Percentiles rank a stretch among this genome's conserved stretches.
Evolutionary conservation across 192 early-diverging fungal species (phyloP).

Genomic region (Borealophlyctis nickersoniae): DNA sequence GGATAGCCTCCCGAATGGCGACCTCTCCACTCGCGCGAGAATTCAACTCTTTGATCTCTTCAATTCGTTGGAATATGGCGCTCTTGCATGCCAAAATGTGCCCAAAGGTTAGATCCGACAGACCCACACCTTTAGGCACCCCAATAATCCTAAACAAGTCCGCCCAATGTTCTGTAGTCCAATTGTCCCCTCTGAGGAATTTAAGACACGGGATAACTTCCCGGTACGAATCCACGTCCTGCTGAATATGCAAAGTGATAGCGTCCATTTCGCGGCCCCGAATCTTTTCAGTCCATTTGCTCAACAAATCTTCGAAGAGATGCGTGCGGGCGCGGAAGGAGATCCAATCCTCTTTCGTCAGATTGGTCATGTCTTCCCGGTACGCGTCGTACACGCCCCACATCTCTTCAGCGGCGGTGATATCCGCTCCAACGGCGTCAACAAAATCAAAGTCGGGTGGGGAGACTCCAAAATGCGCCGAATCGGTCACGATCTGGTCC

Average conservation of each 20-base stretch:
- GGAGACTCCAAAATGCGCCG: slow-evolving; percentile 44
- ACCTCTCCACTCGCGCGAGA: slow-evolving; percentile 55
- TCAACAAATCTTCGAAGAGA: slow-evolving; percentile 46
- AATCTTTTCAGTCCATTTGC: slow-evolving; percentile 41
- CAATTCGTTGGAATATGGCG: slow-evolving; percentile 34
- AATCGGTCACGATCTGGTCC: slow-evolving; percentile 44
- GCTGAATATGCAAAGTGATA: slow-evolving; percentile 33
- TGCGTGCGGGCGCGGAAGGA: slow-evolving; percentile 40
- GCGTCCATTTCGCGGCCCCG: slow-evolving; percentile 30
- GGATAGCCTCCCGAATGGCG: slow-evolving; percentile 54
- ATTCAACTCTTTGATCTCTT: slow-evolving; percentile 55
- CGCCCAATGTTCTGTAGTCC: slow-evolving; percentile 59
- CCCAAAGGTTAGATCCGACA: slow-evolving; percentile 47
- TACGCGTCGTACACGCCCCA: slow-evolving; percentile 45
- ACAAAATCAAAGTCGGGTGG: slow-evolving; percentile 36
- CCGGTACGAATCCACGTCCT: slow-evolving; percentile 41
- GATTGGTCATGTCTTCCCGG: slow-evolving; percentile 13
- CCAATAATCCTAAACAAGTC: slow-evolving; percentile 47
- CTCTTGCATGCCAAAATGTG: slow-evolving; percentile 36
- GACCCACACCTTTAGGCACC: slow-evolving; percentile 34
- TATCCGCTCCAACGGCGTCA: slow-evolving; percentile 28
- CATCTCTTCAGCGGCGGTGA: slow-evolving; percentile 28
- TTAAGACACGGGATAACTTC: slow-evolving; percentile 42
- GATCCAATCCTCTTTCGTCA: slow-evolving; percentile 54
- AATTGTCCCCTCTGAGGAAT: slow-evolving; percentile 53